Base-by-base conservation (phyloP, 176 grass and related monocot genomes). In the Lolium perenne region DNA sequence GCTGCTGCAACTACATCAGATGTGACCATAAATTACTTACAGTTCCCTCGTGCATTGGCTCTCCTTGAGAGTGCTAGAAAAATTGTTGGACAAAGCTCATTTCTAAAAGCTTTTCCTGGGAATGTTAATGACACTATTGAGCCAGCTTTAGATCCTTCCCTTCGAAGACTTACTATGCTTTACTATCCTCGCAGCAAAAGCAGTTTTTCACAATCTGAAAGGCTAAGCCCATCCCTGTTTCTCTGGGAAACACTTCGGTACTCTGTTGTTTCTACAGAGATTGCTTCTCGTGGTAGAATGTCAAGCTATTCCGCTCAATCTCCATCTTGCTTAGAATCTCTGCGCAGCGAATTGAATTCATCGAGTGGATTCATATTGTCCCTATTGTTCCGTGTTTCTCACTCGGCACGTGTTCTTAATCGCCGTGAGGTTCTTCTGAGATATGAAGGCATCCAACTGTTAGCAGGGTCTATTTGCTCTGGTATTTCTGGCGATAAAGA, bases 181-280 rank as follows among this genome's bases (percentile, higher is more conserved):
- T 99, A 99, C 84, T 99, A 94, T 88, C 91, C 89, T 82, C 83
- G 67, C 35, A 88, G 85, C 82, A 87, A 92, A 45, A 89, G 51
- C 29, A 91, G 79, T 72, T 93, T 99, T 82, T 90, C 82, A 83
- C 83, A 87, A 80, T 84, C 91, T 64, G 92, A 92, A 78, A 82
- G 92, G 90, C 70, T 97, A 60, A 97, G 86, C 45, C 90, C 88
- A 23, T 96, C 92, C 21, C 75, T 97, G 41, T 86, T 97, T 91
- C 92, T 96, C 22, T 99, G 97, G 97, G 97, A 99, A 80, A 91
- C 94, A 85, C 79, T 99, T 61, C 89, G 88, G 40, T 94, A 99
- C 86, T 97, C 94, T 38, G 38, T 96, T 29, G 84, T 92, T 53
- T 97, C 90, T 74, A 91, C 94, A 59, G 97, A 99, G 73, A 99